Base-by-base conservation (phyloP, 176 grass and related monocot genomes). In the Oryza glaberrima region DNA sequence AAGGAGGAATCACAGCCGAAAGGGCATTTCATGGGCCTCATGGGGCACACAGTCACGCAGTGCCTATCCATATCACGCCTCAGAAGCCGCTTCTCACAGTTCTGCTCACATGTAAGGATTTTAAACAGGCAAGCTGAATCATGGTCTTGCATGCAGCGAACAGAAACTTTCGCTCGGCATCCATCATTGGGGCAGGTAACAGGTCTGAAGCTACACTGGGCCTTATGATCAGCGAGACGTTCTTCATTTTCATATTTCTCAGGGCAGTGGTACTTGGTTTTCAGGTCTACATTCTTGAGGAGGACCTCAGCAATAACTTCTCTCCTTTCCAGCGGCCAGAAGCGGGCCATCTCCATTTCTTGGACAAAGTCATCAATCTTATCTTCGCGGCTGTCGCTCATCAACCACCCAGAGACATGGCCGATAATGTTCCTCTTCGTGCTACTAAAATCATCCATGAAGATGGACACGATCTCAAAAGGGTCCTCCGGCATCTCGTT, bases 361-460 rank as follows among this genome's bases (percentile, higher is more conserved):
- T 95, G 93, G 11, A 89, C 89, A 79, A 98, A 98, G 46, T 98
- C 93, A 4, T 98, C 95, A 48, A 98, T 94, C 89, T 98, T 98
- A 17, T 98, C 95, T 49, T 98, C 95, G 1, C 93, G 93, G 67
- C 49, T 93, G 44, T 98, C 91, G 7, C 87, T 95, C 58, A 95
- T 38, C 48, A 98, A 47, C 93, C 95, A 98, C 72, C 88, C 90
- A 41, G 95, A 95, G 56, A 98, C 95, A 66, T 94, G 87, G 49
- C 92, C 86, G 4, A 95, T 93, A 20, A 98, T 93, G 77, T 95
- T 98, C 44, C 93, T 93, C 69, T 98, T 98, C 0, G 91, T 88
- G 26, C 84, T 61, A 16, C 82, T 84, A 67, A 98, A 98, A 52
- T 98, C 93, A 23, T 98, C 93, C 80, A 95, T 91, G 77, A 98